Percentiles rank a stretch among this genome's conserved stretches.
These are phyloP conservation scores for Metarhizium rileyi DNA, from an alignment of 2,329 filamentous ascomycete species.

Conservation along the genomic window DNA sequence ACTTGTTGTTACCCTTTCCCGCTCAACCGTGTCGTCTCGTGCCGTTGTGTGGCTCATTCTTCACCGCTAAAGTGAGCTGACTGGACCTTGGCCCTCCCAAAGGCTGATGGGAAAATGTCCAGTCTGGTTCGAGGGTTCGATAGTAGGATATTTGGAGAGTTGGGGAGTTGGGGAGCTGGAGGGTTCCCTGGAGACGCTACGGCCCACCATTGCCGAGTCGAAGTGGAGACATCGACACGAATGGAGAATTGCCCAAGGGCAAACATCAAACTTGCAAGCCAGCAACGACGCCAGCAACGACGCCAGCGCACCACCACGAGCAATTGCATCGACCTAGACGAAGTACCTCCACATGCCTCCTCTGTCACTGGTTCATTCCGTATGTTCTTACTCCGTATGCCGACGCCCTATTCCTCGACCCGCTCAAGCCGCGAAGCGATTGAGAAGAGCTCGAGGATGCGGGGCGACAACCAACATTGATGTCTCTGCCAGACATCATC, in stretches of 20 bases:
- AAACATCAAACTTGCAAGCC: not conserved
- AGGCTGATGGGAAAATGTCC: no score
- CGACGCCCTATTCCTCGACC: constrained; percentile 3
- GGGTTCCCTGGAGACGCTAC: not conserved
- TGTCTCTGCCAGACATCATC: no score
- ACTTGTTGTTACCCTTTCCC: not conserved
- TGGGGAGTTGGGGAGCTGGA: not conserved
- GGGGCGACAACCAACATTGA: constrained; percentile 5
- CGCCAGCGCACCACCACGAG: no score
- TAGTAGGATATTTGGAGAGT: not conserved
- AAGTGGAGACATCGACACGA: not conserved
- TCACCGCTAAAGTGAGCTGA: not conserved
- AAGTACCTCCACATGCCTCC: not conserved
- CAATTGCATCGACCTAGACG: not conserved
- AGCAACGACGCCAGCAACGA: not conserved
- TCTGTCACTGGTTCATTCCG: not conserved
- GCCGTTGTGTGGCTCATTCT: no score
- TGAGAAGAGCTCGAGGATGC: constrained; percentile 1
- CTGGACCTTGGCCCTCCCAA: not conserved
- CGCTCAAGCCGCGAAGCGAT: constrained; percentile 8
- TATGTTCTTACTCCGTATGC: not conserved
- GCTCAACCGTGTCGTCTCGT: no score
- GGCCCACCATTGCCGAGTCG: not conserved
- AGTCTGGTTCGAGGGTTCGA: no score
- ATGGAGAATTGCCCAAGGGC: not conserved